Evolutionary conservation across 2,329 filamentous ascomycete species (phyloP).

Genomic region (Fragosphaeria purpurea): DNA sequence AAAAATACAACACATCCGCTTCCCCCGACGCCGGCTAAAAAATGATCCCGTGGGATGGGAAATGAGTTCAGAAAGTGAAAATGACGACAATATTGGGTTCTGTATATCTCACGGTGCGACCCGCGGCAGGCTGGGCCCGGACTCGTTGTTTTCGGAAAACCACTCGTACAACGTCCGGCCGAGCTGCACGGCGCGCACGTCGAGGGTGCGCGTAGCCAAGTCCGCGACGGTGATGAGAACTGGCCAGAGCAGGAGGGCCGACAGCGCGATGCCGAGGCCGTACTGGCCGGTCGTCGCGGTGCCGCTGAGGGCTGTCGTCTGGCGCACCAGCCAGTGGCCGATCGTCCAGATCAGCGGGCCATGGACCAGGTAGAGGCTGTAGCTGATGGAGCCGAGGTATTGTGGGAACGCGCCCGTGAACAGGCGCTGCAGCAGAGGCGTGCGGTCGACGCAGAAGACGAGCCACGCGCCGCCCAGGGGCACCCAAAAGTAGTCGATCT

Average conservation of each 20-base stretch:
- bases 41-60: too few species aligned
- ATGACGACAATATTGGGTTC: too few species aligned
- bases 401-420: slow-evolving; percentile 18
- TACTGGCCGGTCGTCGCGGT: slow-evolving; percentile 32
- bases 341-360: slow-evolving; percentile 43
- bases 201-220: slow-evolving; percentile 45
- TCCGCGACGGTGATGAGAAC: slow-evolving; percentile 45
- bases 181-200: slow-evolving; percentile 45
- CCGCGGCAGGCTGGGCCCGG: background rate
- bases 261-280: slow-evolving; percentile 35
- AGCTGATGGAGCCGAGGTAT: slow-evolving; percentile 52
- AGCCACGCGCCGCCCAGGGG: slow-evolving; percentile 15
- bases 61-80: too few species aligned
- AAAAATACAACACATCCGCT: too few species aligned
- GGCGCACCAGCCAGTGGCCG: slow-evolving; percentile 27
- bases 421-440: slow-evolving; percentile 15
- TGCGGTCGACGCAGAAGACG: slow-evolving; percentile 15
- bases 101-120: too few species aligned
- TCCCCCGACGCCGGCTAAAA: too few species aligned
- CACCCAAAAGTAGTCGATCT: slow-evolving; percentile 19
- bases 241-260: slow-evolving; percentile 38
- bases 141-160: slow-evolving; percentile 9
- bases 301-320: slow-evolving; percentile 28
- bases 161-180: slow-evolving; percentile 44
- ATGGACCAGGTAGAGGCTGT: slow-evolving; percentile 52